Conservation (phyloP, 495 filamentous ascomycete species). For the Amniculicola lignicola region DNA sequence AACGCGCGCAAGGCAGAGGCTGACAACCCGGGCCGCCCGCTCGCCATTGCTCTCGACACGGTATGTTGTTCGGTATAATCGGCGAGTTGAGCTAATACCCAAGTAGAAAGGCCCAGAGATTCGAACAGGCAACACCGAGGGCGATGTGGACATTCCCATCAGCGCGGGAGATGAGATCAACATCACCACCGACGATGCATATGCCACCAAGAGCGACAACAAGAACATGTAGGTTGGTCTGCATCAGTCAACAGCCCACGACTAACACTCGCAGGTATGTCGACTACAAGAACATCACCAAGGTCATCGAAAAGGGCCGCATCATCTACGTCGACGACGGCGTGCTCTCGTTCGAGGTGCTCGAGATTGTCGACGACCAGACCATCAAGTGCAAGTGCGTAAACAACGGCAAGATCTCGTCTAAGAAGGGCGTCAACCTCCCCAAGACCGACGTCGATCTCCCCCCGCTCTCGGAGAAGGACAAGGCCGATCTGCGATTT, state of each 20-base stretch:
- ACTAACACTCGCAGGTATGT: conserved; percentile 65
- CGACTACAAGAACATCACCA: conserved; percentile 99
- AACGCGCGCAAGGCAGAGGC: conserved; percentile 82
- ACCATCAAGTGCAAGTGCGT: conserved; percentile 78
- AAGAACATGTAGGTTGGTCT: conserved; percentile 78
- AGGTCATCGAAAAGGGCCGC: conserved; percentile 88
- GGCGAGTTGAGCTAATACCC: background rate
- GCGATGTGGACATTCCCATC: conserved; percentile 84
- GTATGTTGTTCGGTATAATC: conserved; percentile 43
- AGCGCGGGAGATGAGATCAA: conserved; percentile 75
- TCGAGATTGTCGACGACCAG: conserved; percentile 83
- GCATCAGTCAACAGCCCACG: background rate
- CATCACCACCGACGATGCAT: conserved; percentile 97
- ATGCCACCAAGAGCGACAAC: conserved; percentile 75
- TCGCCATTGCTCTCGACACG: conserved; percentile 97
- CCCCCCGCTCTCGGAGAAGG: conserved; percentile 96
- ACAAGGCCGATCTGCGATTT: conserved; percentile 86
- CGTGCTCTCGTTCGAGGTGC: conserved; percentile 89
- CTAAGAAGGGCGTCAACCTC: conserved; percentile 97
- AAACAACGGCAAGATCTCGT: conserved; percentile 98
- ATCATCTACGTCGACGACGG: conserved; percentile 98
- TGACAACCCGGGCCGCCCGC: conserved; percentile 69
- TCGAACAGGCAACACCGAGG: conserved; percentile 86
- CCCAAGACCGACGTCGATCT: conserved; percentile 98
- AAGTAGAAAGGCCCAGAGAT: conserved; percentile 91